Evolutionary conservation across 192 early-diverging fungal species (phyloP), one percentile per base, ranked within the genome.

Genomic region (Dissophora ornata): DNA sequence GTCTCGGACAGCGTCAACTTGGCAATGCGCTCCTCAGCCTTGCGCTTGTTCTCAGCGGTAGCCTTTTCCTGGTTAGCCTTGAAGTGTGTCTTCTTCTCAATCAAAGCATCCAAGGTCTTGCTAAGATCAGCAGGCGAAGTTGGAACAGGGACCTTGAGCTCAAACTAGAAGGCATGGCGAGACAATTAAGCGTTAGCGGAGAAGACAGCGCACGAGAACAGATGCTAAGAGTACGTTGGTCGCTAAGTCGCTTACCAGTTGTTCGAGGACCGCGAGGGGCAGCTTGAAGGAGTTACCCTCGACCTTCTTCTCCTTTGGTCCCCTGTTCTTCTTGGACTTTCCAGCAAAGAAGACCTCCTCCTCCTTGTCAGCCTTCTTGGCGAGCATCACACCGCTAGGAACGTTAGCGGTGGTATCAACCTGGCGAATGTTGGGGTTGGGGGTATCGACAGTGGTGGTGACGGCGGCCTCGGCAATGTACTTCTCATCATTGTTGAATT

Each of bases 31-130:
- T 88, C 92, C 80, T 96, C 89, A 47, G 93, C 97, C 79, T 90
- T 90, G 62, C 84, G 87, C 87, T 93, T 96, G 85, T 96, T 97
- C 77, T 92, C 91, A 9, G 80, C 87, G 54, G 95, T 96, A 16
- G 85, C 86, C 57, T 83, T 86, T 48, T 85, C 88, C 80, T 95
- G 93, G 79, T 93, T 89, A 42, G 88, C 88, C 50, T 92, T 66
- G 82, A 84, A 98, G 73, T 90, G 82, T 21, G 85, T 70, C 75
- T 87, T 90, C 74, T 91, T 90, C 32, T 80, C 90, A 57, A 83
- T 83, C 41, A 98, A 81, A 42, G 86, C 86, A 41, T 87, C 87
- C 70, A 97, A 87, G 24, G 95, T 84, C 30, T 77, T 81, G 6
- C 87, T 83, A 18, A 96, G 82, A 38, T 91, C 91, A 32, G 88